Conservation (phyloP, 495 filamentous ascomycete species). For the Trichoderma asperelloides region DNA sequence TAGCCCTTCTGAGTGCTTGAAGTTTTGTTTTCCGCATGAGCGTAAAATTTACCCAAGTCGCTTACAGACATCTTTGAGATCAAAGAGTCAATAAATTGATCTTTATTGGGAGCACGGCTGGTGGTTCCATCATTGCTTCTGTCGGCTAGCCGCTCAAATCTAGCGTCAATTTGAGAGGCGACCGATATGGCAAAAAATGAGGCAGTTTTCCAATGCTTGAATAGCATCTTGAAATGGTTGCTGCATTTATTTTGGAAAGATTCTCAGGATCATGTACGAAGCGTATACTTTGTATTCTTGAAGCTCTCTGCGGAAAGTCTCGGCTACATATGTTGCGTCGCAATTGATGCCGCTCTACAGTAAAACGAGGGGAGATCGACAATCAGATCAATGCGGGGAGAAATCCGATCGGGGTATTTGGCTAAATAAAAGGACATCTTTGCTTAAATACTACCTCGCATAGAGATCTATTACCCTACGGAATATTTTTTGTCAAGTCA, state of each 20-base stretch:
- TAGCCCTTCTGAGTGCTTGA: background rate
- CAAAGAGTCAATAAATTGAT: slow-evolving; percentile 17
- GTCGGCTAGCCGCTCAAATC: background rate
- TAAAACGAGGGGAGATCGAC: background rate
- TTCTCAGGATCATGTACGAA: background rate
- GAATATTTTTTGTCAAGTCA: background rate
- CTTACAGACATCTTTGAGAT: slow-evolving; percentile 24
- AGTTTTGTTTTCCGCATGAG: background rate
- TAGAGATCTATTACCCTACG: slow-evolving; percentile 1
- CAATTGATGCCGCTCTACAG: background rate
- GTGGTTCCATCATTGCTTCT: background rate
- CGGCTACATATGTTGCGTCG: background rate
- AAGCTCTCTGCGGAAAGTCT: background rate
- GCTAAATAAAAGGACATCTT: background rate
- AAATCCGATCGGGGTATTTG: background rate
- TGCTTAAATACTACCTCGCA: background rate
- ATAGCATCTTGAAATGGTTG: background rate
- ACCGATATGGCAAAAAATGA: background rate
- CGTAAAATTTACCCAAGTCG: slow-evolving; percentile 18
- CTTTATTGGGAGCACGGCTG: slow-evolving; percentile 11
- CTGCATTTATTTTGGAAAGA: background rate
- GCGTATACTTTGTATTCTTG: background rate
- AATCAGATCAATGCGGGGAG: background rate
- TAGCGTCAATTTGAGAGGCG: background rate
- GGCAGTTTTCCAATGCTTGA: slow-evolving; percentile 1